Evolutionary conservation across 495 filamentous ascomycete species (phyloP).

Genomic region (Aspergillus homomorphus): DNA sequence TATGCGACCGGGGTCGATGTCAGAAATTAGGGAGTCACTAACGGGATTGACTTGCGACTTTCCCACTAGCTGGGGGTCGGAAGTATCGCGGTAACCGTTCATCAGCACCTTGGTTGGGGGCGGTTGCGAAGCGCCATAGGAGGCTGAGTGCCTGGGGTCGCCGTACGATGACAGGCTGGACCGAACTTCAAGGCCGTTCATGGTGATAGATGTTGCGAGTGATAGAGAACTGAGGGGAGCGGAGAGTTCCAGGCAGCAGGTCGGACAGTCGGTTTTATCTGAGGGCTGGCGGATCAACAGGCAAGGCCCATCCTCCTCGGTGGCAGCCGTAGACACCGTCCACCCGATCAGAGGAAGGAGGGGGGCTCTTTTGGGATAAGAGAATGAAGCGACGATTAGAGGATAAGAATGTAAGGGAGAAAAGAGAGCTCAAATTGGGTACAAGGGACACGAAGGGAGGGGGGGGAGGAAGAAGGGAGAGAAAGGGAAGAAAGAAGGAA

Average conservation of each 20-base stretch:
- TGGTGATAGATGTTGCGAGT: constrained; percentile 16
- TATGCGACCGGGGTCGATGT: constrained; percentile 15
- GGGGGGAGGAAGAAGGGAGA: background rate
- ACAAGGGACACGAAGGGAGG: constrained; percentile 3
- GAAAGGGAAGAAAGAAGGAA: background rate
- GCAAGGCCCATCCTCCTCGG: constrained; percentile 19
- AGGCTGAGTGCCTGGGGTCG: constrained; percentile 44
- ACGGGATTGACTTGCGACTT: constrained; percentile 41
- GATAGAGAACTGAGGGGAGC: constrained; percentile 4
- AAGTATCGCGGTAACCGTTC: constrained; percentile 45
- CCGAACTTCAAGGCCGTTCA: constrained; percentile 44
- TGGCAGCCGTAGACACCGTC: background rate
- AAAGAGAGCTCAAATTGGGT: background rate
- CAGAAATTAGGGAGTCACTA: constrained; percentile 17
- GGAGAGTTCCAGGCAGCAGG: constrained; percentile 1
- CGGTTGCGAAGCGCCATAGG: constrained; percentile 37
- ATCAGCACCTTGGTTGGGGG: constrained; percentile 41
- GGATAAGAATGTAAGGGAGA: background rate
- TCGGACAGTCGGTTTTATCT: constrained; percentile 4
- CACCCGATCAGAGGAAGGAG: background rate
- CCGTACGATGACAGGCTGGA: constrained; percentile 48
- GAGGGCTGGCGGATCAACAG: constrained; percentile 17
- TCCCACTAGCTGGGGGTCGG: constrained; percentile 34
- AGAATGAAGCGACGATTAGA: background rate
- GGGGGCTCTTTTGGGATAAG: background rate